Percentiles rank a stretch among this genome's conserved stretches.
Evolutionary conservation across 106 monocot genomes (phyloP).

Genomic region (Narthecium ossifragum): DNA sequence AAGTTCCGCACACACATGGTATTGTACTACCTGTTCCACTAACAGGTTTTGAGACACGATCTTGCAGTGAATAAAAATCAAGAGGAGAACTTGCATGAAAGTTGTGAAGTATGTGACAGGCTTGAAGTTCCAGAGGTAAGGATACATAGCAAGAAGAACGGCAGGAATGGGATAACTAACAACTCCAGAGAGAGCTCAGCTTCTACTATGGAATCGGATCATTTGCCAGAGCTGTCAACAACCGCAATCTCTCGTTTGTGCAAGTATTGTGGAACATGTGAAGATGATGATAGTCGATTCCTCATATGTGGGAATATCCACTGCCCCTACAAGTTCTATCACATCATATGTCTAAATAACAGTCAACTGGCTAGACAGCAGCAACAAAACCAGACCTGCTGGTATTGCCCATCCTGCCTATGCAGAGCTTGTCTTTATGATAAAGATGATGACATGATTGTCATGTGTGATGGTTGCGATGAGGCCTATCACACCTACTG

Average conservation of each 20-base stretch:
- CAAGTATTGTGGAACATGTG: constrained; percentile 54
- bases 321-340: constrained; percentile 66
- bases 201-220: constrained; percentile 37
- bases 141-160: constrained; percentile 14
- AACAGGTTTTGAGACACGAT: constrained; percentile 12
- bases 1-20: too few relatives aligned
- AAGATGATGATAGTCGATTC: constrained; percentile 55
- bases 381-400: constrained; percentile 31
- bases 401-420: constrained; percentile 83
- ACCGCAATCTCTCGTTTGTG: constrained; percentile 35
- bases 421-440: constrained; percentile 50
- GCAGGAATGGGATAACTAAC: neutral
- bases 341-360: constrained; percentile 51
- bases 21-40: constrained; percentile 33
- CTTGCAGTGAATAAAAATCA: neutral
- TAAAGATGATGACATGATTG: constrained; percentile 49
- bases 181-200: constrained; percentile 34
- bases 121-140: constrained; percentile 33
- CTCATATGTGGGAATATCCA: constrained; percentile 49
- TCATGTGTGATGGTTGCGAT: constrained; percentile 72
- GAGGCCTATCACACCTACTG: constrained; percentile 71
- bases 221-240: constrained; percentile 22
- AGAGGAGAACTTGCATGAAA: constrained; percentile 31
- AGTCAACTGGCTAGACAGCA: constrained; percentile 39
- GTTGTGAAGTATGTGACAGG: constrained; percentile 57